Evolutionary conservation across 306 rosid species (phyloP), one percentile per base, ranked within the genome.

Genomic region (Lathyrus tuberosus): DNA sequence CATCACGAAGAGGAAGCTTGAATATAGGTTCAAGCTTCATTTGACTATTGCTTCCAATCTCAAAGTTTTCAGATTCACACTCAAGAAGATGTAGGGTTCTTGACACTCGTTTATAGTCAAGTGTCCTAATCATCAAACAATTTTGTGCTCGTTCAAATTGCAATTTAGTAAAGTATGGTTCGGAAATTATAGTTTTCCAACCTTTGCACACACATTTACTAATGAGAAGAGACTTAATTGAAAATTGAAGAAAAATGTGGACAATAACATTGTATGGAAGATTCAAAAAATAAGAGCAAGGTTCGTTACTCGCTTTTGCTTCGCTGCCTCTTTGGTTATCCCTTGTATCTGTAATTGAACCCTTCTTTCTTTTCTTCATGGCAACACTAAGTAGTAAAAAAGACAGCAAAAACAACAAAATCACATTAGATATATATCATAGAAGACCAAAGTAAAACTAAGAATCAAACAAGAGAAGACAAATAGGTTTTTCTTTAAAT

Each of bases 1-100:
- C 62, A 54, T 68, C 60, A 3, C 72, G 67, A 13, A 78, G 11
- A 54, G 82, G 80, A 62, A 78, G 56, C 70, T 75, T 84, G n/a
- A 72, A 54, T 48, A 67, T 62, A 58, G 58, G 26, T 22, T 69
- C 43, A 48, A 79, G 75, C 51, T 79, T 65, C 24, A 12, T 14
- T 20, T 11, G 31, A 2, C 2, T 5, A 20, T 22, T 26, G 15
- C 33, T 22, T 54, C 35, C 61, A 54, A 54, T 54, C 15, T 22
- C 61, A 57, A 69, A 26, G 6, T 8, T 66, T 9, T 40, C 12
- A n/a, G 62, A 59, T 4, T 80, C 79, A 8, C 28, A 71, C 5
- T 80, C 81, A 35, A 66, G 26, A 62, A 80, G 70, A 30, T 70
- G 41, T 5, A 84, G 51, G 60, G 26, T 77, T 74, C 81, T 80